These are phyloP conservation scores for Calonectria ilicicola DNA, from an alignment of 2,329 filamentous ascomycete genomes.

Conservation along the genomic window DNA sequence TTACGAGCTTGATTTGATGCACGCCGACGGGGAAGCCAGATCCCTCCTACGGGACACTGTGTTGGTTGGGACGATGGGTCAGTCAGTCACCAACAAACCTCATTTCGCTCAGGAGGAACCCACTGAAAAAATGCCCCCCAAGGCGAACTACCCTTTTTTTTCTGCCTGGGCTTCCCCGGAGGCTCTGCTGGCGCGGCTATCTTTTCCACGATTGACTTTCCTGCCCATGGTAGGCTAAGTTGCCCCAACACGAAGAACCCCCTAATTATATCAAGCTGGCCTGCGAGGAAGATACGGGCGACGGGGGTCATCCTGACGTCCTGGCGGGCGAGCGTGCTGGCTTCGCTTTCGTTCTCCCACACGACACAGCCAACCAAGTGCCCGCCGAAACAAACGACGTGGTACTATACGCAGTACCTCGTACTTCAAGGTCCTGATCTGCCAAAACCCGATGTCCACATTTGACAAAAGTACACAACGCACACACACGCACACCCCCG, in stretches of 20 bases:
- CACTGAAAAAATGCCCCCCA: neutral
- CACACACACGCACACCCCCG: neutral
- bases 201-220: neutral
- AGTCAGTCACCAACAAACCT: neutral
- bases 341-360: neutral
- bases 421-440: constrained; percentile 13
- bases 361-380: constrained; percentile 4
- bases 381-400: constrained; percentile 14
- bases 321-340: neutral
- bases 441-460: neutral
- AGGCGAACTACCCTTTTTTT: neutral
- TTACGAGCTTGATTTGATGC: constrained; percentile 16
- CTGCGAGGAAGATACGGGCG: neutral
- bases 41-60: neutral
- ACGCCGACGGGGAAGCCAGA: neutral
- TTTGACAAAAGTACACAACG: neutral
- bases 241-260: constrained; percentile 4
- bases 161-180: constrained; percentile 15
- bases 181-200: constrained; percentile 21
- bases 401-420: constrained; percentile 13
- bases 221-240: neutral
- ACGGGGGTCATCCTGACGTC: constrained; percentile 5
- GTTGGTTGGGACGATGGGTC: neutral
- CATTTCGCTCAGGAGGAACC: neutral
- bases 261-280: constrained; percentile 4